Percentiles rank a stretch among this genome's conserved stretches.
Conservation (phyloP, 1,284 basidiomycete species). For the Leccinum variabile region DNA sequence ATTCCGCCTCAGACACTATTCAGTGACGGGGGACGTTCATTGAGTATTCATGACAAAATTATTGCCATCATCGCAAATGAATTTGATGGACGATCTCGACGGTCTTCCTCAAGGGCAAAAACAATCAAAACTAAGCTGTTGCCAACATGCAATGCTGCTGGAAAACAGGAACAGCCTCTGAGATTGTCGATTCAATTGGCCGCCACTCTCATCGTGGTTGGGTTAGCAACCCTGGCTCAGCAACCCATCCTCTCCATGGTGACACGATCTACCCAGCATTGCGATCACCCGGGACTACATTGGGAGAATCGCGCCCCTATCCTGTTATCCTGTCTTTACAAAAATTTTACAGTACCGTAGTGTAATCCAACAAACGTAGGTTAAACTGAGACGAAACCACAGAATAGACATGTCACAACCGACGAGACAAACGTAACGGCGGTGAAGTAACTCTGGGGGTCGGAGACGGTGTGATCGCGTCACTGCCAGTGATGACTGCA, state of each 20-base stretch:
- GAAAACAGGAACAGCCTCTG: background rate
- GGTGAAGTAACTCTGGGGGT: constrained; percentile 27
- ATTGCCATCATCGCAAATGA: background rate
- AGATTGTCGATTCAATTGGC: background rate
- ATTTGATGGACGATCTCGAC: background rate
- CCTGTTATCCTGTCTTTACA: background rate
- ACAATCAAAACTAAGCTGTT: background rate
- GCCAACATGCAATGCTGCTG: background rate
- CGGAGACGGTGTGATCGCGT: constrained; percentile 48
- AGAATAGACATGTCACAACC: constrained; percentile 11
- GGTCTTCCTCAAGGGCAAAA: background rate
- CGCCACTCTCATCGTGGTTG: background rate
- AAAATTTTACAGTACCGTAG: background rate
- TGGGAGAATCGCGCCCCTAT: background rate
- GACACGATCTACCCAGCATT: background rate
- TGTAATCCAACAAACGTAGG: background rate
- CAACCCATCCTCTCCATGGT: background rate
- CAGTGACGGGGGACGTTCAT: background rate
- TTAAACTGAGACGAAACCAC: background rate
- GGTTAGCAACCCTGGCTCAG: background rate
- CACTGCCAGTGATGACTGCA: constrained; percentile 41
- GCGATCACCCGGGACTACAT: background rate
- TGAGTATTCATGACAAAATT: background rate
- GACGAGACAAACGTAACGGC: constrained; percentile 10
- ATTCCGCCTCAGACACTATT: background rate